These are phyloP conservation scores for Paramecium primaurelia DNA, from an alignment of 73 alveolate species.

Conservation along the genomic window DNA sequence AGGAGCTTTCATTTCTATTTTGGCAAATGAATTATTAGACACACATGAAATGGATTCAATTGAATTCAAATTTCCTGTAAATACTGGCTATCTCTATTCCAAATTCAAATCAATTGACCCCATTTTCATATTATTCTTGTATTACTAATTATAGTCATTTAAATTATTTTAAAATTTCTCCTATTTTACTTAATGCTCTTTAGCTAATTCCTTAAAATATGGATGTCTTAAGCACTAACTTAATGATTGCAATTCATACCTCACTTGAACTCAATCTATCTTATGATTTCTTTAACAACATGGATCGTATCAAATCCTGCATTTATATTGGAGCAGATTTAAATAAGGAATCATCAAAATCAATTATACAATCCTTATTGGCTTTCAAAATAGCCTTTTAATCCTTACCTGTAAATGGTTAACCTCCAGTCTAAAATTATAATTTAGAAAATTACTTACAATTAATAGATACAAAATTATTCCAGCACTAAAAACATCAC, in stretches of 20 bases:
- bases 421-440: not conserved
- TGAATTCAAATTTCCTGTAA: not conserved
- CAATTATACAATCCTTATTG: conserved; percentile 42
- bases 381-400: not conserved
- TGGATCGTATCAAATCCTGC: not conserved
- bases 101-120: not conserved
- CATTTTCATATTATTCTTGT: not conserved
- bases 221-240: conserved; percentile 1
- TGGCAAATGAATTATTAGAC: not conserved
- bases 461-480: conserved; percentile 8
- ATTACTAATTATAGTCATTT: not conserved
- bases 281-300: not conserved
- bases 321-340: not conserved
- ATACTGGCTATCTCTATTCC: not conserved
- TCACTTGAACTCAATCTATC: conserved; percentile 5
- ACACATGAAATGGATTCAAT: not conserved
- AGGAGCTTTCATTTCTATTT: not conserved
- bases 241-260: not conserved
- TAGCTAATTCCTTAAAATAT: not conserved
- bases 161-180: not conserved
- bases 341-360: conserved; percentile 8
- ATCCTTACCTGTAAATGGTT: conserved; percentile 57
- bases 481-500: conserved; percentile 56
- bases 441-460: not conserved
- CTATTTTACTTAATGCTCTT: not conserved